phyloP scores from a whole-genome alignment of 441 rosid genomes.

The Gossypium schwendimanii region DNA sequence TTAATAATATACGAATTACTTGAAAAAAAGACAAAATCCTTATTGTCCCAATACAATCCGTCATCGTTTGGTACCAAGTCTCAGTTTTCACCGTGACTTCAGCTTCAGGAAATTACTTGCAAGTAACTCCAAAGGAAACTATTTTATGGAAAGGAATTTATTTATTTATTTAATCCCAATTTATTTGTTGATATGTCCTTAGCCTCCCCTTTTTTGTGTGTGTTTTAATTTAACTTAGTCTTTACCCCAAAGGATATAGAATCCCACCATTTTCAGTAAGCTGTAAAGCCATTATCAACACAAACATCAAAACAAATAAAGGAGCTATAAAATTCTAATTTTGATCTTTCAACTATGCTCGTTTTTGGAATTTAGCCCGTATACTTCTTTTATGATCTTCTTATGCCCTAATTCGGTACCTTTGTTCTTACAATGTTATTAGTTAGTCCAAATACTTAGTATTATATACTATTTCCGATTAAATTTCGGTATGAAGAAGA shows the following conservation, averaged over 20 bases:
- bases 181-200: constrained; percentile 24
- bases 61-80: constrained; percentile 36
- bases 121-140: not conserved
- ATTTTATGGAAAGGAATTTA: not conserved
- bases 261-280: constrained; percentile 25
- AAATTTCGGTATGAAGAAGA: too few species aligned
- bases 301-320: constrained; percentile 18
- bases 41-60: constrained; percentile 9
- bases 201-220: not conserved
- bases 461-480: too few species aligned
- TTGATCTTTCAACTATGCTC: too few species aligned
- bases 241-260: constrained; percentile 47
- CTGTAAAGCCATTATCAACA: constrained; percentile 41
- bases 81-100: constrained; percentile 27
- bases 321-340: constrained; percentile 1
- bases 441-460: too few species aligned
- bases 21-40: not conserved
- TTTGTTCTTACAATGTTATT: too few species aligned
- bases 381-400: too few species aligned
- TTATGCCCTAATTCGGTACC: too few species aligned
- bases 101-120: constrained; percentile 21
- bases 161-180: not conserved
- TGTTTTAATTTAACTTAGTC: constrained; percentile 30
- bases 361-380: too few species aligned
- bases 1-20: not conserved